Evolutionary conservation across 2,329 filamentous ascomycete species (phyloP).

Genomic region (Penicillium freii): DNA sequence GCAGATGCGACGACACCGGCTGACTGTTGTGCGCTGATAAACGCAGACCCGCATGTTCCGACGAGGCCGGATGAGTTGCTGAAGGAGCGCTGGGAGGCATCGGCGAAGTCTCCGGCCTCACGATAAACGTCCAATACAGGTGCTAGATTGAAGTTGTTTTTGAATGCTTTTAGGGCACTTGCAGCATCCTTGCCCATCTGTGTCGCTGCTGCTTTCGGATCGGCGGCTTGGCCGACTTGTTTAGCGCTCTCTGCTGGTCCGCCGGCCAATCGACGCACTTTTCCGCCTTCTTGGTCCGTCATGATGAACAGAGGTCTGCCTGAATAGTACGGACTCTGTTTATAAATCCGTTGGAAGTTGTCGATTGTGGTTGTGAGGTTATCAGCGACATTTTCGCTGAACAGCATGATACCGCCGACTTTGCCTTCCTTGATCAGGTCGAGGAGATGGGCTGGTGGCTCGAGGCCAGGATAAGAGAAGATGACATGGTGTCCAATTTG

Average conservation of each 20-base stretch:
- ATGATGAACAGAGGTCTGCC: slow-evolving; percentile 31
- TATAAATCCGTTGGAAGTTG: slow-evolving; percentile 26
- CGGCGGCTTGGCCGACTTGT: slow-evolving; percentile 21
- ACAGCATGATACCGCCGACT: slow-evolving; percentile 35
- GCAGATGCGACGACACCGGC: slow-evolving; percentile 25
- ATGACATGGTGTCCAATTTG: slow-evolving; percentile 32
- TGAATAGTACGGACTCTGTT: slow-evolving; percentile 17
- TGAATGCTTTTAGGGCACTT: slow-evolving; percentile 13
- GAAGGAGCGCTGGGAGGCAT: slow-evolving; percentile 28
- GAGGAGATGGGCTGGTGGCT: slow-evolving; percentile 26
- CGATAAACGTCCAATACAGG: slow-evolving; percentile 34
- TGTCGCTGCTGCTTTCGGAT: slow-evolving; percentile 20
- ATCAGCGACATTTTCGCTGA: slow-evolving; percentile 30
- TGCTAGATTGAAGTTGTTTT: slow-evolving; percentile 29
- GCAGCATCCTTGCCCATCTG: slow-evolving; percentile 26
- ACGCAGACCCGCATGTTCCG: slow-evolving; percentile 21
- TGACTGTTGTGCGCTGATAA: slow-evolving; percentile 24
- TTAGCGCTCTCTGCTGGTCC: slow-evolving; percentile 28
- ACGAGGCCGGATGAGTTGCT: slow-evolving; percentile 26
- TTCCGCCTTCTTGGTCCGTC: slow-evolving; percentile 36
- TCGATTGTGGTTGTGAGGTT: slow-evolving; percentile 23
- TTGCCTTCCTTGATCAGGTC: slow-evolving; percentile 28
- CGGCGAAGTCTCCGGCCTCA: slow-evolving; percentile 26
- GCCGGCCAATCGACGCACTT: slow-evolving; percentile 28
- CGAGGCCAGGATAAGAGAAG: slow-evolving; percentile 32